phyloP scores from a whole-genome alignment of 2,329 filamentous ascomycete genomes.

The Trichoderma brevicompactum region DNA sequence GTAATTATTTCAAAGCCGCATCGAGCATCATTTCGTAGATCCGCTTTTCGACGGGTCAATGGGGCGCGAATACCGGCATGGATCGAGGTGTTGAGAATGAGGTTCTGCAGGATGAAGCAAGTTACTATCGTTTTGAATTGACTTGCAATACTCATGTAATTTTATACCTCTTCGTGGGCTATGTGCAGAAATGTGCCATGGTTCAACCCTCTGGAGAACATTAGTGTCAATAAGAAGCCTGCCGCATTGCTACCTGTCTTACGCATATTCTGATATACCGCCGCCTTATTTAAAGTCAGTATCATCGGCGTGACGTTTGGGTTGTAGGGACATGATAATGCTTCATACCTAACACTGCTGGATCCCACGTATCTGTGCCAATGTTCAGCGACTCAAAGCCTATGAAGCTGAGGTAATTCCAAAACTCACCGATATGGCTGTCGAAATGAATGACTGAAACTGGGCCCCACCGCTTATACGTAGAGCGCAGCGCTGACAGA shows the following conservation, averaged over 20 bases:
- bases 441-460: constrained; percentile 74
- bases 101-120: constrained; percentile 31
- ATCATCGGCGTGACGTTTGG: not conserved
- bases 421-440: constrained; percentile 50
- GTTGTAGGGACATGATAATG: not conserved
- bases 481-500: constrained; percentile 66
- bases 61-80: constrained; percentile 81
- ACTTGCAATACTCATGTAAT: not conserved
- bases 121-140: not conserved
- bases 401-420: not conserved
- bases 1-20: constrained; percentile 35
- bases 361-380: constrained; percentile 34
- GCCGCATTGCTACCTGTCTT: not conserved
- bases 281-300: constrained; percentile 28
- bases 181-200: constrained; percentile 37
- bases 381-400: not conserved
- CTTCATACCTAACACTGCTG: constrained; percentile 31
- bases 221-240: not conserved
- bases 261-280: constrained; percentile 34
- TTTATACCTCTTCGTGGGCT: constrained; percentile 33
- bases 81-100: constrained; percentile 72
- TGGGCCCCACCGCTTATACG: constrained; percentile 62
- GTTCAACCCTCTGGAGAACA: constrained; percentile 31
- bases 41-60: constrained; percentile 55
- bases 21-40: constrained; percentile 34